Percentiles rank a stretch among this genome's conserved stretches.
Conservation (phyloP, 2,329 filamentous ascomycete species). For the Ophiocordyceps unilateralis region DNA sequence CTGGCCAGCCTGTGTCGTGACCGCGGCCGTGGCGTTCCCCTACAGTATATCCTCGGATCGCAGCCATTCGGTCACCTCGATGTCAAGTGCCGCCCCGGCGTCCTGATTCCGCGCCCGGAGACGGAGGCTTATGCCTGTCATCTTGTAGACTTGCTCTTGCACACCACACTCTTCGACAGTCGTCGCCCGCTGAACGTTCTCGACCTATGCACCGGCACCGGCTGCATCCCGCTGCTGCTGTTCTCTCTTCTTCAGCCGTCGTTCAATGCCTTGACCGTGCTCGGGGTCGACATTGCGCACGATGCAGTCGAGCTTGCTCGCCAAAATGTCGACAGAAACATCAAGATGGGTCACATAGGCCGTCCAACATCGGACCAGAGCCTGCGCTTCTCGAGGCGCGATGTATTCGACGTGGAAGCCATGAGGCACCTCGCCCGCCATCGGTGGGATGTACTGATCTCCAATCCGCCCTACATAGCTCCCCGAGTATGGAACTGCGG, state of each 20-base stretch:
- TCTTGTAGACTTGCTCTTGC: slow-evolving; percentile 29
- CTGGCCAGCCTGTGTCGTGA: slow-evolving; percentile 26
- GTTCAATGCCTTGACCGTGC: slow-evolving; percentile 27
- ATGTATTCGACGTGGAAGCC: slow-evolving; percentile 29
- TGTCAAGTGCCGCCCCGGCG: slow-evolving; percentile 56
- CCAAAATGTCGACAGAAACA: slow-evolving; percentile 42
- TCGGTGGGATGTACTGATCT: slow-evolving; percentile 51
- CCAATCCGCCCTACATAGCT: slow-evolving; percentile 88
- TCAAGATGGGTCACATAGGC: slow-evolving; percentile 8
- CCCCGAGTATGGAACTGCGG: slow-evolving; percentile 22
- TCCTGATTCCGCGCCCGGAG: slow-evolving; percentile 72
- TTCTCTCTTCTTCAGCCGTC: slow-evolving; percentile 38
- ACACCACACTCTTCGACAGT: slow-evolving; percentile 3
- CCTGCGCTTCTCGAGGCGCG: slow-evolving; percentile 27
- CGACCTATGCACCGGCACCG: slow-evolving; percentile 81
- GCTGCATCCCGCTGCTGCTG: slow-evolving; percentile 72
- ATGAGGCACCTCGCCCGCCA: slow-evolving; percentile 10
- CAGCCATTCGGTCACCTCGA: slow-evolving; percentile 79
- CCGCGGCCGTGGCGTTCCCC: slow-evolving; percentile 47
- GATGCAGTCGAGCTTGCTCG: slow-evolving; percentile 47
- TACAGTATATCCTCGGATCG: slow-evolving; percentile 79
- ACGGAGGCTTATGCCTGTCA: slow-evolving; percentile 51
- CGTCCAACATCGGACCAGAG: slow-evolving; percentile 5
- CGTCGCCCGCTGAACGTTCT: slow-evolving; percentile 39
- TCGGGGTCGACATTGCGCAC: slow-evolving; percentile 58